These are phyloP conservation scores for Dactylellina drechsleri DNA, from an alignment of 2,329 filamentous ascomycete genomes.

Conservation along the genomic window DNA sequence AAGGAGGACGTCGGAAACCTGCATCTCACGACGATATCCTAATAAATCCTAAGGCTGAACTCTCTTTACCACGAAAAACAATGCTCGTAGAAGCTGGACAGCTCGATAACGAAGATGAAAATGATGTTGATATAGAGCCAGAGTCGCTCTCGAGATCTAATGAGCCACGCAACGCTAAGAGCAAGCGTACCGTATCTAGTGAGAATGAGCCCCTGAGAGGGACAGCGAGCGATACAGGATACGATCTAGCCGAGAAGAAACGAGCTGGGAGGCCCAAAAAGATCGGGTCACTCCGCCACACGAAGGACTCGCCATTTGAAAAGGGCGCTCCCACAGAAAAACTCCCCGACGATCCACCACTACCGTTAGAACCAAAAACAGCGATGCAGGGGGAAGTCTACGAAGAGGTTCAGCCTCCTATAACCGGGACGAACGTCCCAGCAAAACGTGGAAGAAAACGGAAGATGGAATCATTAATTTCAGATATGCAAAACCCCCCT, in stretches of 20 bases:
- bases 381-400: background rate
- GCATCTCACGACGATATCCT: background rate
- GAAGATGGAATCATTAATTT: conserved; percentile 17
- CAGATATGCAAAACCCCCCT: conserved; percentile 25
- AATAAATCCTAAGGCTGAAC: background rate
- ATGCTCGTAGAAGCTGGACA: no score
- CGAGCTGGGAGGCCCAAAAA: conserved; percentile 48
- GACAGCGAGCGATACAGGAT: background rate
- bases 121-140: no score
- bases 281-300: background rate
- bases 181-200: no score
- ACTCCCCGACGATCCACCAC: background rate
- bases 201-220: background rate
- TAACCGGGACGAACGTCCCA: background rate
- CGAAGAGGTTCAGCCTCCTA: background rate
- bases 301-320: background rate
- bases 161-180: no score
- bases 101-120: no score
- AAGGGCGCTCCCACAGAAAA: background rate
- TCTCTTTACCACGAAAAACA: no score
- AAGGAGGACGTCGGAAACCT: conserved; percentile 3
- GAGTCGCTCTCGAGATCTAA: no score
- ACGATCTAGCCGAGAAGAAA: conserved; percentile 49
- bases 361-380: background rate
- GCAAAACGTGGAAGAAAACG: conserved; percentile 51